Evolutionary conservation across 495 filamentous ascomycete genomes (phyloP).

Genomic region (Cenococcum geophilum): DNA sequence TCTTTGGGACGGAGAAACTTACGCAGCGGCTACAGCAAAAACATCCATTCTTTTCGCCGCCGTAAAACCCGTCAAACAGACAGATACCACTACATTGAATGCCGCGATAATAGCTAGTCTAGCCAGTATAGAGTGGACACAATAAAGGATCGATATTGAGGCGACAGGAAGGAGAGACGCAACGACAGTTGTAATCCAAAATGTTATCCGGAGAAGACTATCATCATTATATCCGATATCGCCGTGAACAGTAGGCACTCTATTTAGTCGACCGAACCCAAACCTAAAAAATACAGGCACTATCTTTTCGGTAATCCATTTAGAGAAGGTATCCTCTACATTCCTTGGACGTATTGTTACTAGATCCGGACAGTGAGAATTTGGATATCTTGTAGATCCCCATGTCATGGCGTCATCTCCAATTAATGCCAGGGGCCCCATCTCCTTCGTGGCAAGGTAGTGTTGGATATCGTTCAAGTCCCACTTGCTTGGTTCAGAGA

Average conservation of each 20-base stretch:
- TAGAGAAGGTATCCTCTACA: conserved; percentile 7
- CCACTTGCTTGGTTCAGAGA: conserved; percentile 2
- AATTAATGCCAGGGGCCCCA: conserved; percentile 2
- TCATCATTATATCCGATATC: conserved; percentile 5
- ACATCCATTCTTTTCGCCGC: conserved; percentile 8
- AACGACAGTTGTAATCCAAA: conserved; percentile 5
- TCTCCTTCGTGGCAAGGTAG: conserved; percentile 10
- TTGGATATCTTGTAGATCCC: conserved; percentile 1
- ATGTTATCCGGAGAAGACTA: conserved; percentile 2
- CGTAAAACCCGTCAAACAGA: conserved; percentile 8
- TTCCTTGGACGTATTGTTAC: neutral
- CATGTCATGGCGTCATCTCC: conserved; percentile 5
- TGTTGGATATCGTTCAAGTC: conserved; percentile 12
- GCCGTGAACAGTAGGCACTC: conserved; percentile 4
- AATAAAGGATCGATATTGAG: conserved; percentile 9
- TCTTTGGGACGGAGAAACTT: too few species aligned
- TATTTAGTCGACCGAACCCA: conserved; percentile 5
- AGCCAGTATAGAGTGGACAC: conserved; percentile 4
- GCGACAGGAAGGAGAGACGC: conserved; percentile 9
- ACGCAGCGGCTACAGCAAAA: conserved; percentile 13
- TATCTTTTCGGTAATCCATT: conserved; percentile 7
- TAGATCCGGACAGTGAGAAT: conserved; percentile 4
- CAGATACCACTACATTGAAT: conserved; percentile 13
- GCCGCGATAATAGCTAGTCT: conserved; percentile 10
- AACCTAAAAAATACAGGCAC: neutral